Percentiles rank a stretch among this genome's conserved stretches.
Evolutionary conservation across 805 yeast genomes (phyloP).

Genomic region (Candida peoriensis): DNA sequence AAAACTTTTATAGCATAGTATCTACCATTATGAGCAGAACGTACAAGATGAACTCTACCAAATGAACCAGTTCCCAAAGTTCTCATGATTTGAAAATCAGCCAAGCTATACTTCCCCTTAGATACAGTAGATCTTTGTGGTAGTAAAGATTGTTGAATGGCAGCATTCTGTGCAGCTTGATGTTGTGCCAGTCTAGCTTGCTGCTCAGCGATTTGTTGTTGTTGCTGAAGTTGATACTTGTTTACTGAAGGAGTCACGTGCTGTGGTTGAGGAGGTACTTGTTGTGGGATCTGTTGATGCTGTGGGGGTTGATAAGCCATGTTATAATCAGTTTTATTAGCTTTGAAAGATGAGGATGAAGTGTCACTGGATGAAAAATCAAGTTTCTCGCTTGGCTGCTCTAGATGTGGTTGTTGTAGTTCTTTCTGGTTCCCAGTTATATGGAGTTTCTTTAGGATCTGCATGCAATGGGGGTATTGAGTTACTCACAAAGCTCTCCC

Average conservation of each 20-base stretch:
- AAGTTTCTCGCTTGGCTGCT: background rate
- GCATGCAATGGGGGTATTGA: constrained; percentile 3
- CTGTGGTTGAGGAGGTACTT: background rate
- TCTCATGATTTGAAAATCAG: constrained; percentile 78
- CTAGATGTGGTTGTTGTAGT: background rate
- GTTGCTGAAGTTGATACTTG: constrained; percentile 2
- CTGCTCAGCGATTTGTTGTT: constrained; percentile 1
- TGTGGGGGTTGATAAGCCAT: constrained; percentile 1
- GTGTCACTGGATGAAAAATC: no score
- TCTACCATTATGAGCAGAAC: constrained; percentile 85
- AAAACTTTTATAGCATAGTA: constrained; percentile 91
- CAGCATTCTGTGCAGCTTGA: constrained; percentile 4
- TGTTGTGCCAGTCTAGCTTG: background rate
- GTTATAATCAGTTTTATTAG: background rate
- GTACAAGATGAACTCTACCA: constrained; percentile 87
- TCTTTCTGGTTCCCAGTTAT: constrained; percentile 9
- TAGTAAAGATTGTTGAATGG: constrained; percentile 16
- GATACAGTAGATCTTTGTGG: constrained; percentile 25
- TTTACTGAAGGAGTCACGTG: background rate
- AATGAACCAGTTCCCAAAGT: constrained; percentile 95
- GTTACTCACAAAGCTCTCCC: no score
- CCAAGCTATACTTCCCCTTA: constrained; percentile 70
- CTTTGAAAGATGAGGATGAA: no score
- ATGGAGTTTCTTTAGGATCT: constrained; percentile 8
- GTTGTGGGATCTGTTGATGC: background rate